A percentile compares a stretch with the other conserved stretches of the same genome.
phyloP scores from a whole-genome alignment of 2,329 filamentous ascomycete species.

The Periconia digitata region DNA sequence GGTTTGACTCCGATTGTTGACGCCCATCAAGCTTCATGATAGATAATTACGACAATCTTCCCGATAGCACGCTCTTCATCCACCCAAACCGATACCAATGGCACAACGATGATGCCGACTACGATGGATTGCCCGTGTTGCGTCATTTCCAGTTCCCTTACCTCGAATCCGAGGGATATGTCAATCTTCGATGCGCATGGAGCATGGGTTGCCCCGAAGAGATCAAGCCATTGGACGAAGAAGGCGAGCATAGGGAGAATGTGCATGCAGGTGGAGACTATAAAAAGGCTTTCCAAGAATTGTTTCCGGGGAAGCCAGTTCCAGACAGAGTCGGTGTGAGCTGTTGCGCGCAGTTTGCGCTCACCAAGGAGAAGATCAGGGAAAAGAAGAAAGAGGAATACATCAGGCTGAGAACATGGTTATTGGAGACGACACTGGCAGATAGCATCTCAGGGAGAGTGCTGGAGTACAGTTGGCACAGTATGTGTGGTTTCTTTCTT shows the following conservation, averaged over 20 bases:
- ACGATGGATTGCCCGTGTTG: constrained; percentile 53
- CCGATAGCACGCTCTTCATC: constrained; percentile 46
- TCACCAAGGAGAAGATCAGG: constrained; percentile 50
- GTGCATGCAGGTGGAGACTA: constrained; percentile 55
- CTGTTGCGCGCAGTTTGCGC: constrained; percentile 60
- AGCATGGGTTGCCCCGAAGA: constrained; percentile 54
- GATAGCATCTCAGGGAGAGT: constrained; percentile 56
- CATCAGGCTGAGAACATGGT: constrained; percentile 51
- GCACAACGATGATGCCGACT: constrained; percentile 57
- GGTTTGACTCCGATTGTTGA: neutral
- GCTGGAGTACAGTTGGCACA: constrained; percentile 63
- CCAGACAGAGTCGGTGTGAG: constrained; percentile 52
- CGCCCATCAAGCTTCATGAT: constrained; percentile 41
- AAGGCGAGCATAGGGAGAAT: constrained; percentile 44
- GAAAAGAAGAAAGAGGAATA: constrained; percentile 53
- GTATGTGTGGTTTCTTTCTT: constrained; percentile 39
- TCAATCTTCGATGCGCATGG: constrained; percentile 58
- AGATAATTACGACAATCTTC: constrained; percentile 43
- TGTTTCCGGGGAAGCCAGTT: constrained; percentile 47
- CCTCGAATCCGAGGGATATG: constrained; percentile 54
- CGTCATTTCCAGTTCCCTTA: constrained; percentile 52
- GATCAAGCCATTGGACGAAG: constrained; percentile 49
- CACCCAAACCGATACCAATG: constrained; percentile 49
- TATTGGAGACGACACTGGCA: constrained; percentile 48
- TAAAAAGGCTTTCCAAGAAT: constrained; percentile 50